Base-by-base conservation (phyloP, 352 stramenopile genomes). In the Phytophthora constricta region DNA sequence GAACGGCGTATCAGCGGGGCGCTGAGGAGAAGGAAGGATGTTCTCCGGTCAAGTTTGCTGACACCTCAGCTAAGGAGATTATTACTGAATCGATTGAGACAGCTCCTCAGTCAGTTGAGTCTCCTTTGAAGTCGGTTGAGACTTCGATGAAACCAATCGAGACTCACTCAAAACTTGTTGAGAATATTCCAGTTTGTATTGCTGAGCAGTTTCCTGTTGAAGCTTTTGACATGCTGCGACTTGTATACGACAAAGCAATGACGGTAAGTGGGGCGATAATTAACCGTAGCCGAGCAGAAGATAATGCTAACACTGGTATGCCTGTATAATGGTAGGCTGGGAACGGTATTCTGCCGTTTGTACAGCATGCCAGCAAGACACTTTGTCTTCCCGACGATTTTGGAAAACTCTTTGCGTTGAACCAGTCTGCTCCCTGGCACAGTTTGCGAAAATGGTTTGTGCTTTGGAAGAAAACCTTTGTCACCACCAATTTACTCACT, bases 401-500 rank as follows among this genome's bases (percentile, higher is more conserved):
- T 42, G 14, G 20, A 8, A 50, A 60, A 51, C 13, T 20, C 52
- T 22, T 28, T 17, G 5, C 27, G 9, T 23, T 9, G 42, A 53
- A 4, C 22, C 57, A 14, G 25, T 46, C 47, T 39, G 7, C 17
- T 71, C 63, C 2, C 23, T 68, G 1, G 14, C 54, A 22, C 57
- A 55, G 11, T 54, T 70, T 14, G 26, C 49, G 22, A 50, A 47
- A 55, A n/a, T 23, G 4, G 34, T 49, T 27, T 66, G 41, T 43
- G 50, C 17, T 31, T 42, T 72, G 9, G 68, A 76, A 65, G 45
- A 57, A 26, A 26, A 10, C 14, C 34, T 76, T 10, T 20, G 14
- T 19, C 43, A 5, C 20, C 27, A 65, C 26, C 20, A 49, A 9
- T 31, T 69, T 19, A 26, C 65, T 11, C 48, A 55, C 1, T 54